Percentiles rank a stretch among this genome's conserved stretches.
phyloP scores from a whole-genome alignment of 768 basidiomycete species.

The Rhizopogon sp. region DNA sequence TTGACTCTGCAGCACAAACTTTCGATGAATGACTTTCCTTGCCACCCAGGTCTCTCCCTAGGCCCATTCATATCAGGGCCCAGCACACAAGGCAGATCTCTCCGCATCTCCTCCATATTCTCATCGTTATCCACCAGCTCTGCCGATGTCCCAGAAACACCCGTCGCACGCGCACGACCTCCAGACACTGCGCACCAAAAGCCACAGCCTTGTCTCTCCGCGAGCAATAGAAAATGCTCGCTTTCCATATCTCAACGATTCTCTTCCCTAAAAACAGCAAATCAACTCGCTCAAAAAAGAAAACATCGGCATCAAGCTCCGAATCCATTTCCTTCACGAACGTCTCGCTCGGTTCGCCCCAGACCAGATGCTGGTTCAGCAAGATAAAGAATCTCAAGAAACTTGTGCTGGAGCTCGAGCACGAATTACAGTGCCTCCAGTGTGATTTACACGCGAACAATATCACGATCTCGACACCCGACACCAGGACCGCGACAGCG shows the following conservation, averaged over 20 bases:
- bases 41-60: slow-evolving; percentile 54
- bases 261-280: slow-evolving; percentile 22
- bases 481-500: too few species aligned
- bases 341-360: too few species aligned
- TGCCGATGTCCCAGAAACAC: slow-evolving; percentile 47
- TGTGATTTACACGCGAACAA: too few species aligned
- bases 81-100: slow-evolving; percentile 43
- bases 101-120: slow-evolving; percentile 44
- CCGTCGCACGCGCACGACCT: slow-evolving; percentile 42
- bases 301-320: slow-evolving; percentile 51
- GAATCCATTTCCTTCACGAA: too few species aligned
- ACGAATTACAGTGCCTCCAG: too few species aligned
- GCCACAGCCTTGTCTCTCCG: slow-evolving; percentile 68
- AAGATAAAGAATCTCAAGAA: too few species aligned
- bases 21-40: slow-evolving; percentile 9
- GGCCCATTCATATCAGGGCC: slow-evolving; percentile 50
- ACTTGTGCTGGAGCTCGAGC: too few species aligned
- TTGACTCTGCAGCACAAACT: too few species aligned
- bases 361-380: too few species aligned
- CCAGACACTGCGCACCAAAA: slow-evolving; percentile 23
- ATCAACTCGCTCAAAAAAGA: slow-evolving; percentile 95
- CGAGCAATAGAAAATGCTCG: slow-evolving; percentile 88
- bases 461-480: too few species aligned
- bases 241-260: slow-evolving; percentile 10
- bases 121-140: slow-evolving; percentile 42